phyloP scores from a whole-genome alignment of 495 filamentous ascomycete species.

The Talaromyces thailandensis region DNA sequence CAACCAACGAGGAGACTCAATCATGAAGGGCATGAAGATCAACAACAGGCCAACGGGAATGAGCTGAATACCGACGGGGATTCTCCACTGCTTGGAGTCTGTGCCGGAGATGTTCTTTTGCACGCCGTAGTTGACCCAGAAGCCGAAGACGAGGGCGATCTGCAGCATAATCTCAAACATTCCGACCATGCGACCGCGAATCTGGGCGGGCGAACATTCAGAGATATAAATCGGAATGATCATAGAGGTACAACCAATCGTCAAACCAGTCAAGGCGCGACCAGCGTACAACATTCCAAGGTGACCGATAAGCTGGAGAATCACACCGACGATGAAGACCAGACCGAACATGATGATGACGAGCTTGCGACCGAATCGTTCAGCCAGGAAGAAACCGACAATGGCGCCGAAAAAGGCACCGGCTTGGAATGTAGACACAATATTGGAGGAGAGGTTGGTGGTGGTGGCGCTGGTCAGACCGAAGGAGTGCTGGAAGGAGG shows the following conservation, averaged over 20 bases:
- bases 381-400: conserved; percentile 46
- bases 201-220: conserved; percentile 18
- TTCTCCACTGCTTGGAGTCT: conserved; percentile 27
- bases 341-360: conserved; percentile 44
- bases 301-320: conserved; percentile 45
- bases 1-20: conserved; percentile 39
- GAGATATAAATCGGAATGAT: conserved; percentile 33
- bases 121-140: conserved; percentile 52
- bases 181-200: conserved; percentile 29
- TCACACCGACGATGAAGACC: conserved; percentile 57
- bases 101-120: conserved; percentile 18
- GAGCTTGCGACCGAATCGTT: conserved; percentile 49
- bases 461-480: conserved; percentile 37
- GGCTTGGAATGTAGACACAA: conserved; percentile 54
- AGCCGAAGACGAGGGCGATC: conserved; percentile 52
- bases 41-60: conserved; percentile 30
- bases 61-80: conserved; percentile 37
- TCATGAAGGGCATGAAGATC: conserved; percentile 26
- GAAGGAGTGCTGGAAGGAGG: conserved; percentile 46
- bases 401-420: conserved; percentile 62
- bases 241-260: conserved; percentile 33
- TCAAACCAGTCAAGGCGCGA: conserved; percentile 33
- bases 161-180: conserved; percentile 60
- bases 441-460: conserved; percentile 16
- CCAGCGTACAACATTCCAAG: conserved; percentile 26